phyloP scores from a whole-genome alignment of 2,329 filamentous ascomycete species.

The Apiospora koreana region DNA sequence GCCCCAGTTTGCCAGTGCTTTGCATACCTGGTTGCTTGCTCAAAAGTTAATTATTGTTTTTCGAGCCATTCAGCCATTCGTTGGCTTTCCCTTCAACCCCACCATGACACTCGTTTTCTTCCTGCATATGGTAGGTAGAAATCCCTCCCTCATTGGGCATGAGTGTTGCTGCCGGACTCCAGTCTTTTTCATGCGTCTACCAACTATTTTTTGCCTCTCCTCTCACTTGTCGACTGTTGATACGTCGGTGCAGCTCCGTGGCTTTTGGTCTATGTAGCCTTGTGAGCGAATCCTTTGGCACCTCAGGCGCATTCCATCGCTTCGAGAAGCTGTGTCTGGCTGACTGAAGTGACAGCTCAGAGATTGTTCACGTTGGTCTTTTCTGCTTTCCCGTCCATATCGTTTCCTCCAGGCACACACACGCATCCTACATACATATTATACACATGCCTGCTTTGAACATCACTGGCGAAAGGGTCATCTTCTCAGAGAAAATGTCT shows the following conservation, averaged over 20 bases:
- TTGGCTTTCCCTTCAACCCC: neutral
- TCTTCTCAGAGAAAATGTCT: slow-evolving; percentile 16
- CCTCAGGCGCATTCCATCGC: slow-evolving; percentile 18
- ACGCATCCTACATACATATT: slow-evolving; percentile 20
- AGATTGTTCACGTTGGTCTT: neutral
- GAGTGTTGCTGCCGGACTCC: slow-evolving; percentile 31
- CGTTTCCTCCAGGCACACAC: neutral
- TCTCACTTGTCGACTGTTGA: slow-evolving; percentile 21
- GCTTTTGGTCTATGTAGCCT: slow-evolving; percentile 21
- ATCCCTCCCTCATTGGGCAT: slow-evolving; percentile 34
- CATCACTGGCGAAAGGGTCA: slow-evolving; percentile 24
- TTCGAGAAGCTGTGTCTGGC: neutral
- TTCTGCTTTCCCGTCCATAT: neutral
- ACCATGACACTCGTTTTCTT: neutral
- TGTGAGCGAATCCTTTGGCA: slow-evolving; percentile 26
- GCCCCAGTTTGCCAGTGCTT: neutral
- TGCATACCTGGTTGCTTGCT: neutral
- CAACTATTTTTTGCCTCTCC: slow-evolving; percentile 20
- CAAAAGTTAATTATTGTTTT: neutral
- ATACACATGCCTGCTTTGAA: slow-evolving; percentile 23
- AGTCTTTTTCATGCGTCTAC: slow-evolving; percentile 21
- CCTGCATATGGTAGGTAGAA: neutral
- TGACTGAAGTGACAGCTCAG: slow-evolving; percentile 28
- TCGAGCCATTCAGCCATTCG: slow-evolving; percentile 5
- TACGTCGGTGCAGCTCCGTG: slow-evolving; percentile 16